phyloP scores from a whole-genome alignment of 768 basidiomycete genomes.

The Suillus clintonianus region DNA sequence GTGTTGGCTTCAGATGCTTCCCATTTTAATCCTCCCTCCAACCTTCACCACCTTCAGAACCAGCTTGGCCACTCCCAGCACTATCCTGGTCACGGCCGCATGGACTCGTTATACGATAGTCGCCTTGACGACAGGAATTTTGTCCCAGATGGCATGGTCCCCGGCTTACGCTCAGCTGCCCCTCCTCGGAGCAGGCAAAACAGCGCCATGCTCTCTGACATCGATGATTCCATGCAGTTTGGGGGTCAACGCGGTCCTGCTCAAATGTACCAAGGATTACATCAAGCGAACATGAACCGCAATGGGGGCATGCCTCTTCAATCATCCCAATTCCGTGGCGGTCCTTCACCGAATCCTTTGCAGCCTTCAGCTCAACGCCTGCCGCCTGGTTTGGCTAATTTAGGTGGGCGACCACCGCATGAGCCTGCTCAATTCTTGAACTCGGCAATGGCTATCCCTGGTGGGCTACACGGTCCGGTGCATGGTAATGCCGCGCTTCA shows the following conservation, averaged over 20 bases:
- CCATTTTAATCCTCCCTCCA: slow-evolving; percentile 23
- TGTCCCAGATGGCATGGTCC: slow-evolving; percentile 84
- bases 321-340: slow-evolving; percentile 67
- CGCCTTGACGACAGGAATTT: slow-evolving; percentile 76
- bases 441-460: slow-evolving; percentile 44
- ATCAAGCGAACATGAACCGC: slow-evolving; percentile 52
- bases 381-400: slow-evolving; percentile 79
- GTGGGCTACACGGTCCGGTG: slow-evolving; percentile 46
- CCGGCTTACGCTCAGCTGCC: slow-evolving; percentile 70
- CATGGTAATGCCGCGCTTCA: slow-evolving; percentile 49
- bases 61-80: slow-evolving; percentile 43
- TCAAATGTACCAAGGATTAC: slow-evolving; percentile 55
- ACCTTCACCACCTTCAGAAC: slow-evolving; percentile 43
- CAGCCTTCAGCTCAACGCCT: slow-evolving; percentile 57
- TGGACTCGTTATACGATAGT: slow-evolving; percentile 73
- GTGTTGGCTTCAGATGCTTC: slow-evolving; percentile 22
- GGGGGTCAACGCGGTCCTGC: slow-evolving; percentile 61
- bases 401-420: slow-evolving; percentile 80
- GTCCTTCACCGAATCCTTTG: slow-evolving; percentile 61
- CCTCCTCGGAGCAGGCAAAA: slow-evolving; percentile 63
- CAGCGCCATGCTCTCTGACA: slow-evolving; percentile 54
- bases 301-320: slow-evolving; percentile 58
- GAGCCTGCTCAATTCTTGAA: slow-evolving; percentile 66
- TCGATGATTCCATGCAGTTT: slow-evolving; percentile 66
- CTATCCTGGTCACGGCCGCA: slow-evolving; percentile 44